Conservation (phyloP, 768 basidiomycete genomes). For the Trametes elegans region DNA sequence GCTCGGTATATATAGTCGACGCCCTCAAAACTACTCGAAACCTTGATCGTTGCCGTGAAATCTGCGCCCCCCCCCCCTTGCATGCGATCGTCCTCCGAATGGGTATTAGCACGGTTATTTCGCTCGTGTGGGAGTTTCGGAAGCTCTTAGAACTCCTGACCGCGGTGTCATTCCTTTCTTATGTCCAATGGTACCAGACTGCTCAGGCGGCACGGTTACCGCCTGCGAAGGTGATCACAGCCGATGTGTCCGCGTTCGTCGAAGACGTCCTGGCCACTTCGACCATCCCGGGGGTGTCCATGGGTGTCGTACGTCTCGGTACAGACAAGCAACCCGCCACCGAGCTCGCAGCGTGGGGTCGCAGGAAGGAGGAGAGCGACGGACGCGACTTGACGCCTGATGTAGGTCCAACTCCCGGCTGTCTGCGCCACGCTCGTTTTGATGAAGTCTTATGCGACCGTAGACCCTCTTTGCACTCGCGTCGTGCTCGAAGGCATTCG, state of each 20-base stretch:
- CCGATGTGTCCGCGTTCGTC: conserved; percentile 14
- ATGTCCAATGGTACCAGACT: too few relatives aligned
- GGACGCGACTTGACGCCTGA: conserved; percentile 14
- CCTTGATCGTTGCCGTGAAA: too few relatives aligned
- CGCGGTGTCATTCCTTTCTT: too few relatives aligned
- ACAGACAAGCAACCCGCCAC: neutral
- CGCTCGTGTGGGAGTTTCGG: too few relatives aligned
- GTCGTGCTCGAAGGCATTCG: conserved; percentile 34
- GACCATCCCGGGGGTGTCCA: conserved; percentile 14
- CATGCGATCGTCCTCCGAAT: too few relatives aligned
- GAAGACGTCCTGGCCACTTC: conserved; percentile 1
- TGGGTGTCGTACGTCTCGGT: conserved; percentile 18
- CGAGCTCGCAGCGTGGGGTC: conserved; percentile 17
- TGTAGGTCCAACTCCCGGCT: conserved; percentile 21
- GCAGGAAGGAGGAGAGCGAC: conserved; percentile 13
- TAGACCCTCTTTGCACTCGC: conserved; percentile 31
- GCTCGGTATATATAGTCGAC: too few relatives aligned
- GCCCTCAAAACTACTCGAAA: too few relatives aligned
- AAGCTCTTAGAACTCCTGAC: too few relatives aligned
- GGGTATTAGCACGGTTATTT: too few relatives aligned
- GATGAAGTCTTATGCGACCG: too few relatives aligned
- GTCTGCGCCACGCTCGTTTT: neutral
- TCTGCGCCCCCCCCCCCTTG: too few relatives aligned
- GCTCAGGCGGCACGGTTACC: too few relatives aligned
- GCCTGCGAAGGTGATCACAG: conserved; percentile 5